phyloP scores from a whole-genome alignment of 179 eudicot genomes.

The Dionaea muscipula region DNA sequence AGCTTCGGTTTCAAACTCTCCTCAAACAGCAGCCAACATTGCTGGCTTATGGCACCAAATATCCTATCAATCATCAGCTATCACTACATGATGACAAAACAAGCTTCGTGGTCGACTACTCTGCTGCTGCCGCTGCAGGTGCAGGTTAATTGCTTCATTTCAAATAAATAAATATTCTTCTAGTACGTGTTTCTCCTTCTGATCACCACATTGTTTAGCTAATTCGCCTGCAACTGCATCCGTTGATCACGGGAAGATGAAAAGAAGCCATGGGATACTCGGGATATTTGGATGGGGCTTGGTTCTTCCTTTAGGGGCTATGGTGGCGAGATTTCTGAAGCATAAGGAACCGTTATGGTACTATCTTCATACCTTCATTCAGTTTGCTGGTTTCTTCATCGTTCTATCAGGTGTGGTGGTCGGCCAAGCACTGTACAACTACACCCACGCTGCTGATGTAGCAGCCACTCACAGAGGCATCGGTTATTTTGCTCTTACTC shows the following conservation, averaged over 20 bases:
- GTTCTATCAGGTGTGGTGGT: slow-evolving; percentile 57
- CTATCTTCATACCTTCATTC: slow-evolving; percentile 63
- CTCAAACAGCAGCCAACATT: slow-evolving; percentile 51
- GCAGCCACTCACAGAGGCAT: slow-evolving; percentile 87
- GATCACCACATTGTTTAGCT: slow-evolving; percentile 4
- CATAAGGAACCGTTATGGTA: slow-evolving; percentile 72
- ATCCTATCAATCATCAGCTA: slow-evolving; percentile 56
- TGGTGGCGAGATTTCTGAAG: slow-evolving; percentile 67
- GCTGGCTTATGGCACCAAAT: slow-evolving; percentile 54
- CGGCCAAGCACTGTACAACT: slow-evolving; percentile 52
- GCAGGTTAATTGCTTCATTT: slow-evolving; percentile 26
- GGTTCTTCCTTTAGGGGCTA: slow-evolving; percentile 73
- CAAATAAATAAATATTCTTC: no score
- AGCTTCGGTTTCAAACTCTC: slow-evolving; percentile 40
- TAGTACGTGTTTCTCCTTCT: neutral
- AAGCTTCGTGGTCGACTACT: slow-evolving; percentile 47
- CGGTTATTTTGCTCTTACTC: slow-evolving; percentile 62
- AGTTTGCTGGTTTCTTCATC: slow-evolving; percentile 64
- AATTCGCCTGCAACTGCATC: slow-evolving; percentile 9
- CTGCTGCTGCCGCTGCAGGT: no score
- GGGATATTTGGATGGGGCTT: slow-evolving; percentile 84
- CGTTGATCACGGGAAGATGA: slow-evolving; percentile 22
- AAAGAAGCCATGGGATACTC: slow-evolving; percentile 61
- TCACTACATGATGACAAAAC: slow-evolving; percentile 67
- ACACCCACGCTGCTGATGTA: slow-evolving; percentile 38